Base-by-base conservation (phyloP, 495 filamentous ascomycete species). In the Penicillium samsonianum region DNA sequence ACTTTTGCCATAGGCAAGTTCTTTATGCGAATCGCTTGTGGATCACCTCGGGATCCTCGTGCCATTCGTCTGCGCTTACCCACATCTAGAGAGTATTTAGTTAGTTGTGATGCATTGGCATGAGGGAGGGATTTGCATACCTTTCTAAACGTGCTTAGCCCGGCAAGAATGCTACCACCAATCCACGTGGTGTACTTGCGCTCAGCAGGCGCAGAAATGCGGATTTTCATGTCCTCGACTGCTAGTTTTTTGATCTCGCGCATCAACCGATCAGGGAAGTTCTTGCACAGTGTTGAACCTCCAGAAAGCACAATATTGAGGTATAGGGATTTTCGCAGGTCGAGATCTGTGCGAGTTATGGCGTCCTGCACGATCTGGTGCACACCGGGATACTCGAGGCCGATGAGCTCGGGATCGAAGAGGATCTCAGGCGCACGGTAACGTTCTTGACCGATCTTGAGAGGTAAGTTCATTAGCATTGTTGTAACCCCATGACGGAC, bases 101-200 rank as follows among this genome's bases (percentile, higher is more conserved):
- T 67, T 50, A 71, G 64, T 45, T 35, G 38, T 17, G 37, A 43
- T 37, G 7, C 5, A 5, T 33, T 57, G 10, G 17, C 35, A 25
- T 8, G 30, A 25, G 41, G 37, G 9, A n/a, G 22, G 44, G 4
- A 52, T 40, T 79, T 55, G 89, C 89, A 63, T 68, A 96, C 92
- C 90, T 98, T 98, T 79, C 91, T 87, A 75, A 99, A 99, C 26
- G 94, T 98, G 77, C 93, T 98, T 70, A 99, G 72, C 0, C 95
- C 95, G 33, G 95, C 94, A 55, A 99, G 78, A 78, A 99, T 99
- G 67, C 94, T 96, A 26, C 94, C 94, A 63, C 94, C 94, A 67
- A 97, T 98, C 94, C 94, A 99, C 25, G 90, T 97, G 55, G 90
- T 96, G 75, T 98, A 99, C 73, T 97, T 96, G 55, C 94, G 84